phyloP scores from a whole-genome alignment of 768 basidiomycete genomes.

The Lactifluus echinatus region DNA sequence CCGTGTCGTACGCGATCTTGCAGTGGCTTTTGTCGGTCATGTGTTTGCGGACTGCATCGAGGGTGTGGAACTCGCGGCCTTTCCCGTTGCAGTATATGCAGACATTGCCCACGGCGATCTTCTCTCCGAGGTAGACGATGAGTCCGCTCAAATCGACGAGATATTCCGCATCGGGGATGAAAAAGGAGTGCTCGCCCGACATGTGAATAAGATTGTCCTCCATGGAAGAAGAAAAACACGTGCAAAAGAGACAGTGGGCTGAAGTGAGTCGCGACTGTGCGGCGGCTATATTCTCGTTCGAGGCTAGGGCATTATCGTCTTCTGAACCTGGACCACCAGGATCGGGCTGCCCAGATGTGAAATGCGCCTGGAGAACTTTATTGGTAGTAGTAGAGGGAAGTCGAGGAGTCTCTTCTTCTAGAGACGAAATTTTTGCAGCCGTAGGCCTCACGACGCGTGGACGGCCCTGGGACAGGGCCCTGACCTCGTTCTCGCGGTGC shows the following conservation, averaged over 20 bases:
- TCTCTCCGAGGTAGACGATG: slow-evolving; percentile 80
- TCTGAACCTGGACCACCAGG: slow-evolving; percentile 15
- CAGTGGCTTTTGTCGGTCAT: slow-evolving; percentile 96
- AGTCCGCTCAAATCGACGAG: slow-evolving; percentile 79
- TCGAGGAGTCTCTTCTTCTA: slow-evolving; percentile 1
- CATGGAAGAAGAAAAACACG: slow-evolving; percentile 39
- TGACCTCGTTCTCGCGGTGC: slow-evolving; percentile 72
- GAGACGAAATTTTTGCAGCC: neutral
- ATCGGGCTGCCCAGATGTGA: slow-evolving; percentile 26
- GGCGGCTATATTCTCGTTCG: slow-evolving; percentile 68
- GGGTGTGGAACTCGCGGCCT: slow-evolving; percentile 69
- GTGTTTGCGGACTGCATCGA: slow-evolving; percentile 88
- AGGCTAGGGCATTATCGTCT: slow-evolving; percentile 30
- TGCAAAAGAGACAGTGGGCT: slow-evolving; percentile 82
- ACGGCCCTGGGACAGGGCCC: slow-evolving; percentile 29
- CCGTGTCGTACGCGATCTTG: slow-evolving; percentile 86
- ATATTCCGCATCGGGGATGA: slow-evolving; percentile 90
- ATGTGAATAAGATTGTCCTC: slow-evolving; percentile 78
- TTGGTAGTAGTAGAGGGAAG: neutral
- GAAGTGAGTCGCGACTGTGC: slow-evolving; percentile 55
- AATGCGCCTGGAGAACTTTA: neutral
- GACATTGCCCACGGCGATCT: slow-evolving; percentile 85
- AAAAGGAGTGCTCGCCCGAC: slow-evolving; percentile 83
- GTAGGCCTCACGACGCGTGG: slow-evolving; percentile 8
- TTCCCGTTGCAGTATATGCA: slow-evolving; percentile 87